Base-by-base conservation (phyloP, 2,329 filamentous ascomycete genomes). In the Hypoxylon rubiginosum region DNA sequence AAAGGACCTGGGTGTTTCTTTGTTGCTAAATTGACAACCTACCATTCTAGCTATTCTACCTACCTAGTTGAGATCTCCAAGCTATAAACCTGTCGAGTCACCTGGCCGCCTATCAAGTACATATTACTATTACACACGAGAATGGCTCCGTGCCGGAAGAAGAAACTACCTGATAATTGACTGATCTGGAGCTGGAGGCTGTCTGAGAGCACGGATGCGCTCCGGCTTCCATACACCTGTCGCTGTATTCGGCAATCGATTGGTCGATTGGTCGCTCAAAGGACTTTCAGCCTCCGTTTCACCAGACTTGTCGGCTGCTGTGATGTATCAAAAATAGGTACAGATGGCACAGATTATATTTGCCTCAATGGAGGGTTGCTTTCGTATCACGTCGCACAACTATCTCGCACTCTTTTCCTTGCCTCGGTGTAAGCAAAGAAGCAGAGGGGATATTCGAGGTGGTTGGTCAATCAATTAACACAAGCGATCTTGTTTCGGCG, bases 401-500 rank as follows among this genome's bases (percentile, higher is more conserved):
- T 60, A 28, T 41, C 51, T 67, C 60, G 53, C 62, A 65, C 66
- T 50, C 54, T 60, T 32, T 56, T 45, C 24, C 43, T 49, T 54
- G 36, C 54, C 50, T 21, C 56, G 58, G 66, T 71, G 59, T 66
- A 61, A 65, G 60, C 56, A 55, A n/a, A 19, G 39, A 13, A 13
- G 9, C 9, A 34, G 39, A 43, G 39, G 39, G 53, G 53, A 52
- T 34, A 45, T 15, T 49, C 39, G 36, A 45, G 52, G 59, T 69
- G 67, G 67, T 69, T 70, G 68, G 68, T 66, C 41, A 51, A 62
- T 66, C 57, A 45, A 45, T 56, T 15, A 30, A 43, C 61, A 57
- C 53, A 45, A 59, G 50, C 26, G 45, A 67, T 62, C 63, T 58
- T 67, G 64, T 72, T 72, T 74, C 69, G 72, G 71, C 69, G 57